Percentiles rank a stretch among this genome's conserved stretches.
Conservation (phyloP, 1,139 yeast genomes). For the Blastobotrys malaysiensis region DNA sequence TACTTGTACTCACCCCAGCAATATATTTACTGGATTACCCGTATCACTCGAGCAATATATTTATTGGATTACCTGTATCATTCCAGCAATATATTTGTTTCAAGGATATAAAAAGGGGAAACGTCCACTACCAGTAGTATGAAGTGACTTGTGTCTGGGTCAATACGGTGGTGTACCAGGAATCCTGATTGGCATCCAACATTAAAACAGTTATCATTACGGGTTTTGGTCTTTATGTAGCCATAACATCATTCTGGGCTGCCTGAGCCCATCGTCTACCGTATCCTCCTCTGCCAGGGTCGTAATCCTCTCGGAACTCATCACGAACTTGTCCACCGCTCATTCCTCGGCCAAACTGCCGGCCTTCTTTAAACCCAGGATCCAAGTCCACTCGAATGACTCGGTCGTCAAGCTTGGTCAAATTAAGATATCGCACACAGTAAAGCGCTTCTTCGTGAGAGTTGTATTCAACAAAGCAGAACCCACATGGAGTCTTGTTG, state of each 20-base stretch:
- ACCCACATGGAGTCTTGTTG: constrained; percentile 90
- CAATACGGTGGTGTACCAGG: too few relatives aligned
- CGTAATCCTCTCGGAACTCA: constrained; percentile 51
- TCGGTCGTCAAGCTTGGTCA: constrained; percentile 77
- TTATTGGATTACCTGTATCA: too few relatives aligned
- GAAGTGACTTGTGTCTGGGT: too few relatives aligned
- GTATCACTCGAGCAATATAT: too few relatives aligned
- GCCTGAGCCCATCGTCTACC: constrained; percentile 32
- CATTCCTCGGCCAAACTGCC: constrained; percentile 90
- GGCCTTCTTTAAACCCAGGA: constrained; percentile 90
- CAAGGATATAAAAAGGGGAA: too few relatives aligned
- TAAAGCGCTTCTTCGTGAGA: constrained; percentile 65
- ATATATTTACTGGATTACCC: too few relatives aligned
- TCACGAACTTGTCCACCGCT: constrained; percentile 81
- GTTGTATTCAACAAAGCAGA: constrained; percentile 80
- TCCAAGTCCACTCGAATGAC: constrained; percentile 79
- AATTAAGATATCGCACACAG: constrained; percentile 74
- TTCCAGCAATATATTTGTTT: too few relatives aligned
- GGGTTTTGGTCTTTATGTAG: too few relatives aligned
- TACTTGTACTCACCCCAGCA: too few relatives aligned
- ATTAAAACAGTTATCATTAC: too few relatives aligned
- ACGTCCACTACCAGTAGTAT: too few relatives aligned
- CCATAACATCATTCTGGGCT: constrained; percentile 4
- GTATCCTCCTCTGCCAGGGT: constrained; percentile 54
- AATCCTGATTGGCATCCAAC: too few relatives aligned